phyloP scores from a whole-genome alignment of 148 eudicot genomes.

The Amaranthus palmeri region DNA sequence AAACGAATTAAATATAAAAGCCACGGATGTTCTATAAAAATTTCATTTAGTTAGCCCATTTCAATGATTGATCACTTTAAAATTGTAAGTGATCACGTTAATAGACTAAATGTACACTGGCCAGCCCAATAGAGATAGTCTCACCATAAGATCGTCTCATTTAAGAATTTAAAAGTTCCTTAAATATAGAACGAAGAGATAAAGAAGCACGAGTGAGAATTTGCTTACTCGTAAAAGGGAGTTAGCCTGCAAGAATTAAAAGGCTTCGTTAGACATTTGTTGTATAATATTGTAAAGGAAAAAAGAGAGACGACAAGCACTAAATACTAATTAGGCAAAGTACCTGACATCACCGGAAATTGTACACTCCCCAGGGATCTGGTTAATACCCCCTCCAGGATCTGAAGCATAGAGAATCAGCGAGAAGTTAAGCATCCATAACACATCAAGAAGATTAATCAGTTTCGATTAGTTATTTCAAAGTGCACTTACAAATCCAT shows the following conservation, averaged over 20 bases:
- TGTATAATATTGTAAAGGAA: neutral
- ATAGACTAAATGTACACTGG: no score
- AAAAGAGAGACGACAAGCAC: neutral
- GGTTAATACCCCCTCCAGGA: constrained; percentile 96
- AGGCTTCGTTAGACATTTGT: constrained; percentile 12
- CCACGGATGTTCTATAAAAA: no score
- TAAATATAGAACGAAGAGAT: neutral
- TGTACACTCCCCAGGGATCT: constrained; percentile 83
- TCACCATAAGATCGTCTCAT: no score
- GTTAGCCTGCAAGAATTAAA: constrained; percentile 70
- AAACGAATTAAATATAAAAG: no score
- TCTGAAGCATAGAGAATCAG: constrained; percentile 38
- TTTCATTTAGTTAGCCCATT: no score
- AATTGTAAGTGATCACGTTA: no score
- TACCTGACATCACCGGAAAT: constrained; percentile 95
- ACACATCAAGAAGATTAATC: constrained; percentile 1
- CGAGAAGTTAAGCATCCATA: neutral
- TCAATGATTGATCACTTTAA: no score
- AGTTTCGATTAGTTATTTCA: neutral
- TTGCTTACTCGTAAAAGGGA: constrained; percentile 83
- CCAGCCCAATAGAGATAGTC: no score
- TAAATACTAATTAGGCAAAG: constrained; percentile 5
- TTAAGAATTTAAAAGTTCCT: neutral
- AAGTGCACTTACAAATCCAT: constrained; percentile 77
- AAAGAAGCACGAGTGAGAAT: constrained; percentile 4